These are phyloP conservation scores for Puccinia hordei DNA, from an alignment of 1,284 basidiomycete genomes.

Conservation along the genomic window DNA sequence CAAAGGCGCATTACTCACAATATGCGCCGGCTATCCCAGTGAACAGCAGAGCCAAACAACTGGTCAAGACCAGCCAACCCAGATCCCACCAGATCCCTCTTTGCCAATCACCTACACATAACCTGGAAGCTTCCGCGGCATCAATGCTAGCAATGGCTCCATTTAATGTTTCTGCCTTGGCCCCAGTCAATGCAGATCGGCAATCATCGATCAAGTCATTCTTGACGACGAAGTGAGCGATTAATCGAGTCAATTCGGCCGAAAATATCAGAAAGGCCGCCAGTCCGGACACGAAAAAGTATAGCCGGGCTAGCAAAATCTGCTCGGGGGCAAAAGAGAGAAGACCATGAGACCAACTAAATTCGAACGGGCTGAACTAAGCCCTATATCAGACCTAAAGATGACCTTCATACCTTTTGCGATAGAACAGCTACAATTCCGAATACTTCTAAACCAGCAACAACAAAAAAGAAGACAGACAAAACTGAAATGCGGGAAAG, in stretches of 20 bases:
- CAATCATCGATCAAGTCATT: conserved; percentile 36
- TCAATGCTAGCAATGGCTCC: conserved; percentile 40
- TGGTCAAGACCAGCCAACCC: conserved; percentile 50
- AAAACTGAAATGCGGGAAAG: conserved; percentile 27
- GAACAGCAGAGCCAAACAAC: conserved; percentile 46
- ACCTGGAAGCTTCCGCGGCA: conserved; percentile 29
- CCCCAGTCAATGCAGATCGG: conserved; percentile 34
- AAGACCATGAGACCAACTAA: background rate
- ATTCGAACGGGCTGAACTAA: background rate
- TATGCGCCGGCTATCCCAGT: conserved; percentile 44
- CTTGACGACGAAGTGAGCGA: conserved; percentile 49
- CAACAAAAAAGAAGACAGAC: conserved; percentile 42
- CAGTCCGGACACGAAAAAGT: conserved; percentile 42
- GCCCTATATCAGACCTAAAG: background rate
- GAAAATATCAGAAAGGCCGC: conserved; percentile 42
- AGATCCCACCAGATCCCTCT: conserved; percentile 51
- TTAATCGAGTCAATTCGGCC: conserved; percentile 47
- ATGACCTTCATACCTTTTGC: conserved; percentile 5
- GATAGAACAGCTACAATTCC: conserved; percentile 36
- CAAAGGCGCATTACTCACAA: conserved; percentile 19
- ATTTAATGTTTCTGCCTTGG: conserved; percentile 41
- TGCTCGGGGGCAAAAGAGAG: background rate
- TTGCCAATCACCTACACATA: conserved; percentile 51
- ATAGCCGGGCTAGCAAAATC: conserved; percentile 33
- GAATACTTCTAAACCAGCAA: conserved; percentile 46